Evolutionary conservation across 768 basidiomycete species (phyloP), one percentile per base, ranked within the genome.

Genomic region (Lactarius akahatsu): DNA sequence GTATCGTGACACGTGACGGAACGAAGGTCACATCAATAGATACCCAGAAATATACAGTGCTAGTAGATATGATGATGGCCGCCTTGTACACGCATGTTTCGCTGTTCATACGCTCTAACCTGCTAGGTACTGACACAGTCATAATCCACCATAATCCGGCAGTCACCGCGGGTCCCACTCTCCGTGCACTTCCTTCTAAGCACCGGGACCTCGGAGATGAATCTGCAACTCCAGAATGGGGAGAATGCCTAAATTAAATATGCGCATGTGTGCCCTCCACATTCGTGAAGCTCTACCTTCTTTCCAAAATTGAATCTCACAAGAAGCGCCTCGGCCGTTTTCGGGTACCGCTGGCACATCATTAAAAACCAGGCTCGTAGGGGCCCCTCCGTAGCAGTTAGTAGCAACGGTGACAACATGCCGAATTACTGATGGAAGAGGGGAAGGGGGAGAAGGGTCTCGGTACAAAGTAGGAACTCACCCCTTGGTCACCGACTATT

Each of bases 161-260:
- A 32, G 60, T 66, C 61, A 62, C 56, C 65, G 55, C 65, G 34
- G 55, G 4, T 38, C 45, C 57, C 10, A 50, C 47, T 34, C 30
- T 36, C 56, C 52, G 36, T 61, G 32, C 60, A n/a, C 56, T 41
- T 18, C 66, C 5, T 60, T 62, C 38, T 40, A 28, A 23, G 47
- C 54, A 55, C 52, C 58, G 52, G 62, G 30, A 43, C 66, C 62
- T 67, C 66, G 66, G 66, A 67, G 58, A 63, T 63, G 66, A 67
- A 34, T 47, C 36, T 38, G 11, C 56, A 4, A 43, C 47, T 28
- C 57, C 57, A 58, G 41, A 57, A 38, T 15, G 47, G 36, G 15
- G 23, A 30, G 40, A 66, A 52, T 43, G 50, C 40, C 26, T 61
- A 66, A 66, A 58, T 66, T 62, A 66, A 66, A 66, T 59, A 57